Evolutionary conservation across 106 monocot genomes (phyloP).

Genomic region (Dendrobium chrysotoxum): DNA sequence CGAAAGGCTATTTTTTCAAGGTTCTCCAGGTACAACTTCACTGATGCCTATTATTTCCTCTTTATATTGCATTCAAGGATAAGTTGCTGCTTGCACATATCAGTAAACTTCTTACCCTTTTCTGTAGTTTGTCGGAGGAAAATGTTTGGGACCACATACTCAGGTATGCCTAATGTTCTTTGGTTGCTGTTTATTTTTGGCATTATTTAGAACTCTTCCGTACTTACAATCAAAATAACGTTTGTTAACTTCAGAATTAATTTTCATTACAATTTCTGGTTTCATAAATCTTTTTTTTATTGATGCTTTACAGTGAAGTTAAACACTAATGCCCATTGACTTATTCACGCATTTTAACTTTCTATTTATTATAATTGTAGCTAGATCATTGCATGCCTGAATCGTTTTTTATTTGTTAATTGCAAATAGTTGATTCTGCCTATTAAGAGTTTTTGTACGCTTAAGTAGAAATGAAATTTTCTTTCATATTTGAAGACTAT

Average conservation of each 20-base stretch:
- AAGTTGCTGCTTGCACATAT: not conserved
- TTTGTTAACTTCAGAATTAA: not conserved
- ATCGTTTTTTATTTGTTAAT: no score
- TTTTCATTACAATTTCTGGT: not conserved
- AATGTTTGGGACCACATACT: conserved; percentile 42
- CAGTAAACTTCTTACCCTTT: not conserved
- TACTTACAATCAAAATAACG: not conserved
- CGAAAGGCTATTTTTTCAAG: conserved; percentile 85
- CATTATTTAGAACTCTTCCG: not conserved
- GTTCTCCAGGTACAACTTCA: conserved; percentile 59
- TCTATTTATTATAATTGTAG: no score
- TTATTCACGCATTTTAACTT: no score
- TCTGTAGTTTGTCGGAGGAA: conserved; percentile 65
- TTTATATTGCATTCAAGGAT: not conserved
- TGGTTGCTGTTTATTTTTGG: not conserved
- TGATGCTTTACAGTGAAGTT: no score
- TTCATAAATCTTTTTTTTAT: no score
- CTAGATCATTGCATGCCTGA: no score
- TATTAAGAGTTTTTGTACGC: no score
- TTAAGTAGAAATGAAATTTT: no score
- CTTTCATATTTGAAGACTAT: no score
- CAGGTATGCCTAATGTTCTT: conserved; percentile 30
- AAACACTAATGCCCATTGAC: no score
- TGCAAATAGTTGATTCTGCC: no score
- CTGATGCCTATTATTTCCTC: not conserved